phyloP scores from a whole-genome alignment of 1,284 basidiomycete genomes.

The Naganishia sp. region DNA sequence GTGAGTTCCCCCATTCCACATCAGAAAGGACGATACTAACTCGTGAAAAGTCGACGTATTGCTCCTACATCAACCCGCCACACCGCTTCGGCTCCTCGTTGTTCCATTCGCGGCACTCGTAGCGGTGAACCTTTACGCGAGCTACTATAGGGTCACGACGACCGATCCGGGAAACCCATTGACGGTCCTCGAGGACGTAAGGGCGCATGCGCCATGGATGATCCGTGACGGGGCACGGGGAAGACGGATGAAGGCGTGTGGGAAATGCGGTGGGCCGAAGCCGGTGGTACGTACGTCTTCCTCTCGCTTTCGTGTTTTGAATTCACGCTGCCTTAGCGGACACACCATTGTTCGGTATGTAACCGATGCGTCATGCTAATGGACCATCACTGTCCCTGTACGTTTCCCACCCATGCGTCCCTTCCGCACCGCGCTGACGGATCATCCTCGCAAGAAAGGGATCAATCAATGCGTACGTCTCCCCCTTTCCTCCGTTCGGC shows the following conservation, averaged over 20 bases:
- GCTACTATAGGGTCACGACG: constrained; percentile 83
- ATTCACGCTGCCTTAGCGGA: constrained; percentile 61
- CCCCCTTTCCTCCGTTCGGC: not conserved
- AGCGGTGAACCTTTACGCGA: constrained; percentile 71
- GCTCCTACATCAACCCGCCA: constrained; percentile 58
- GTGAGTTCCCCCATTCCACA: constrained; percentile 58
- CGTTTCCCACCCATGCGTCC: constrained; percentile 46
- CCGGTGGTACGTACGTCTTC: constrained; percentile 68
- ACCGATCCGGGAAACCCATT: constrained; percentile 69
- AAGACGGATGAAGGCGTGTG: constrained; percentile 56
- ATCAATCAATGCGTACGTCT: constrained; percentile 81
- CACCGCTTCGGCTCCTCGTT: constrained; percentile 55
- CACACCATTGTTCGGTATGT: constrained; percentile 94
- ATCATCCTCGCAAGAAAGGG: constrained; percentile 61
- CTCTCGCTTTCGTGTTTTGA: not conserved
- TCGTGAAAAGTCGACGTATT: constrained; percentile 69
- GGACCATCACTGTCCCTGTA: constrained; percentile 89
- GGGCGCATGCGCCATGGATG: constrained; percentile 15
- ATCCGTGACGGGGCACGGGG: not conserved
- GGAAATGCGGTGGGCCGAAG: constrained; percentile 68
- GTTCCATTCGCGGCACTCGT: constrained; percentile 71
- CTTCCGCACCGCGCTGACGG: constrained; percentile 47
- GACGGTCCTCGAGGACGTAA: constrained; percentile 1
- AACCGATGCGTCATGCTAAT: constrained; percentile 89
- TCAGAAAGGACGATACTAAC: constrained; percentile 31